These are phyloP conservation scores for Arthroderma sp. DNA, from an alignment of 2,329 filamentous ascomycete genomes.

Conservation along the genomic window DNA sequence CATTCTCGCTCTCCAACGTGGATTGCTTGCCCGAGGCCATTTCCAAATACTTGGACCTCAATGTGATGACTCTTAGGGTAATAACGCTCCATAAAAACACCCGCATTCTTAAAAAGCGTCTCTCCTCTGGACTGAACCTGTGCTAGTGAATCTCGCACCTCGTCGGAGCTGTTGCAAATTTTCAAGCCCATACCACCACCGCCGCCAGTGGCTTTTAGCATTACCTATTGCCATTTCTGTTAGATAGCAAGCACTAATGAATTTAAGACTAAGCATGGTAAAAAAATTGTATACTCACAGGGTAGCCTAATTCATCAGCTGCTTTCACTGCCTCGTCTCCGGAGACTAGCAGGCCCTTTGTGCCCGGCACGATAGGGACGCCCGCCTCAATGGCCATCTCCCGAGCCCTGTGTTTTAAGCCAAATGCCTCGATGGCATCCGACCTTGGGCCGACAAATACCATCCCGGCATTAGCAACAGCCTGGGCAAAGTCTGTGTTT, in stretches of 20 bases:
- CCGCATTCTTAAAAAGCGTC: constrained; percentile 69
- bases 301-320: constrained; percentile 36
- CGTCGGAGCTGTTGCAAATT: constrained; percentile 53
- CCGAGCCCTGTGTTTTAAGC: constrained; percentile 46
- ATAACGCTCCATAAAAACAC: constrained; percentile 75
- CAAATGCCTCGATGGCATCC: constrained; percentile 41
- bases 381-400: constrained; percentile 39
- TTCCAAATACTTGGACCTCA: constrained; percentile 83
- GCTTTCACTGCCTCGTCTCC: constrained; percentile 36
- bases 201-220: constrained; percentile 67
- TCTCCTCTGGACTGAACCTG: constrained; percentile 63
- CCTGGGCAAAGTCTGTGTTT: constrained; percentile 46
- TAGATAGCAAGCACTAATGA: too few relatives aligned
- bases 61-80: constrained; percentile 70
- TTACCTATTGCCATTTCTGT: constrained; percentile 29
- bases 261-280: not conserved
- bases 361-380: constrained; percentile 44
- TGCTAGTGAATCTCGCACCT: constrained; percentile 57
- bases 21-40: constrained; percentile 63
- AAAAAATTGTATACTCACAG: constrained; percentile 19
- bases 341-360: constrained; percentile 34
- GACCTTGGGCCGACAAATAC: constrained; percentile 47
- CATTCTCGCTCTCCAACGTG: constrained; percentile 82
- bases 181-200: constrained; percentile 79
- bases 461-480: constrained; percentile 41